A percentile compares a stretch with the other conserved stretches of the same genome.
Evolutionary conservation across 768 basidiomycete species (phyloP).

Genomic region (Tulasnella sp.): DNA sequence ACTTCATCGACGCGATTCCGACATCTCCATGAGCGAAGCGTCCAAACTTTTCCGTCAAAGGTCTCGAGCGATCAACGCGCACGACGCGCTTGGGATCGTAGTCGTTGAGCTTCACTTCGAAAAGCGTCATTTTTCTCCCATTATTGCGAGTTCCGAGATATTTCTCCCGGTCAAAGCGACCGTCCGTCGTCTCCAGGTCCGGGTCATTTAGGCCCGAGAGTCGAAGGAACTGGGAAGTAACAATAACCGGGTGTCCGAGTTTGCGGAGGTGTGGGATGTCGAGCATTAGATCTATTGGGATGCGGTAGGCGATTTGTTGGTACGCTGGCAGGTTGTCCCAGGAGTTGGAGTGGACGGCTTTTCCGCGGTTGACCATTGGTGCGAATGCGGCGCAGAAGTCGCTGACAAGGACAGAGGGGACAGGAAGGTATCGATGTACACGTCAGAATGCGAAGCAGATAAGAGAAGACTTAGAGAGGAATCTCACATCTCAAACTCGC

Average conservation of each 20-base stretch:
- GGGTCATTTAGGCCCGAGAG: conserved; percentile 39
- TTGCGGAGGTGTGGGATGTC: conserved; percentile 43
- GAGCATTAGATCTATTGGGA: conserved; percentile 39
- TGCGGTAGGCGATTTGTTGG: conserved; percentile 34
- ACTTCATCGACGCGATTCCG: background rate
- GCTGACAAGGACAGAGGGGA: background rate
- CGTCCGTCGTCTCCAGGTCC: conserved; percentile 40
- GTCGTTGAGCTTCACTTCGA: conserved; percentile 41
- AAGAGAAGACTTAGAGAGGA: no score
- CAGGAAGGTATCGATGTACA: background rate
- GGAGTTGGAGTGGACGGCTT: conserved; percentile 41
- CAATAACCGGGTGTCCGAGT: conserved; percentile 40
- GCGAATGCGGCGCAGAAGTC: conserved; percentile 42
- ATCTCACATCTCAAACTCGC: conserved; percentile 42
- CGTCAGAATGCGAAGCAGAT: background rate
- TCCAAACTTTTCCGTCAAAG: background rate
- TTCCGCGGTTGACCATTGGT: conserved; percentile 46
- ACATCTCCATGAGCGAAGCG: background rate
- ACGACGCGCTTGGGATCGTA: conserved; percentile 41
- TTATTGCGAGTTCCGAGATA: conserved; percentile 33
- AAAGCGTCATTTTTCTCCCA: conserved; percentile 33
- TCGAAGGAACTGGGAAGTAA: conserved; percentile 42
- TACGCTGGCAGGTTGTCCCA: conserved; percentile 41
- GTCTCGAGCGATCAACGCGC: conserved; percentile 40
- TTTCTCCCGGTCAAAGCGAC: conserved; percentile 39